These are phyloP conservation scores for Evernia prunastri DNA, from an alignment of 495 filamentous ascomycete species.

Conservation along the genomic window DNA sequence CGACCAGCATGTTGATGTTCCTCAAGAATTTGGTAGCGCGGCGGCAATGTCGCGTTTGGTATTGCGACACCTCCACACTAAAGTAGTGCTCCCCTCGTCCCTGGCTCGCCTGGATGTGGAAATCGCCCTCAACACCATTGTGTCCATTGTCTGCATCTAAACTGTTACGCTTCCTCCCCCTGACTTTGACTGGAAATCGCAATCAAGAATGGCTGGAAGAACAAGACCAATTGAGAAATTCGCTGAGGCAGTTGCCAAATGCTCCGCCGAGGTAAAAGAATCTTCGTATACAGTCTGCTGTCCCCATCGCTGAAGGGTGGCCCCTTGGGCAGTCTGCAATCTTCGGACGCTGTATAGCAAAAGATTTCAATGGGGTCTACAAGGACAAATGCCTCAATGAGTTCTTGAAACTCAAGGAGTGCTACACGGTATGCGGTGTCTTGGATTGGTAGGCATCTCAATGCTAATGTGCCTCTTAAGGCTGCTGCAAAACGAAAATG, in stretches of 20 bases:
- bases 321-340: conserved; percentile 55
- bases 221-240: conserved; percentile 81
- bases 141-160: background rate
- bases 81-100: background rate
- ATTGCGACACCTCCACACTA: background rate
- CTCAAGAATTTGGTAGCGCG: background rate
- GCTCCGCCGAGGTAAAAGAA: conserved; percentile 66
- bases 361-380: conserved; percentile 83
- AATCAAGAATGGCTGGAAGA: conserved; percentile 32
- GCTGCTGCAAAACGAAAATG: conserved; percentile 24
- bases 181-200: background rate
- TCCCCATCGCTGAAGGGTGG: background rate
- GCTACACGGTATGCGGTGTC: conserved; percentile 62
- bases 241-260: conserved; percentile 74
- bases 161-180: background rate
- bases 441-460: background rate
- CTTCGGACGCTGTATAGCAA: conserved; percentile 89
- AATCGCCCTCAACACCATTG: background rate
- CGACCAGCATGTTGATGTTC: conserved; percentile 11
- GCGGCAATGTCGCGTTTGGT: conserved; percentile 12
- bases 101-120: too few relatives aligned
- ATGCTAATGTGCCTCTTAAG: conserved; percentile 5
- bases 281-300: background rate
- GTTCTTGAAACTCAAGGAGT: conserved; percentile 82
- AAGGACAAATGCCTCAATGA: conserved; percentile 87